Evolutionary conservation across 73 alveolate species (phyloP).

Genomic region (Paraurostyla sp.): DNA sequence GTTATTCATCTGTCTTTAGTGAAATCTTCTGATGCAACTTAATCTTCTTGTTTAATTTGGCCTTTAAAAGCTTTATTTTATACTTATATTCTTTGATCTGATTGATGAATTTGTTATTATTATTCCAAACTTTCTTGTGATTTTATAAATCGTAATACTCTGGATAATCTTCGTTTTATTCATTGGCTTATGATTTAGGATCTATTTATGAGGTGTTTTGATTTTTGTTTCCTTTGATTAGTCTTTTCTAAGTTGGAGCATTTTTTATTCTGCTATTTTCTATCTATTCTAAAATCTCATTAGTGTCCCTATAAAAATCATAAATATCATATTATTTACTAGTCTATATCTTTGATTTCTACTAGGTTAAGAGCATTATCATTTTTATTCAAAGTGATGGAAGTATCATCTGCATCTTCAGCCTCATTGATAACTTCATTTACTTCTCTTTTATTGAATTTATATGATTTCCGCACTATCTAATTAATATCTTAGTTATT

Average conservation of each 20-base stretch:
- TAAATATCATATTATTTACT: neutral
- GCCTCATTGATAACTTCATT: neutral
- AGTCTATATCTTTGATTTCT: neutral
- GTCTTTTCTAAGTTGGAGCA: neutral
- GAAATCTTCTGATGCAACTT: neutral
- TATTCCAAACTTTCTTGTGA: neutral
- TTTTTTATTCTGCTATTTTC: neutral
- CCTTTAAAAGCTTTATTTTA: neutral
- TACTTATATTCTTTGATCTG: neutral
- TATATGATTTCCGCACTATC: neutral
- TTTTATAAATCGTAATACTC: neutral
- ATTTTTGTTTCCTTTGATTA: neutral
- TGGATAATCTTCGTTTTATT: neutral
- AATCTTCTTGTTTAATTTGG: neutral
- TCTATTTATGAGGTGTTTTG: neutral
- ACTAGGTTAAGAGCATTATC: slow-evolving; percentile 23
- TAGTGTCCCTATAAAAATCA: slow-evolving; percentile 6
- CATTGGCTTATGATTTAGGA: neutral
- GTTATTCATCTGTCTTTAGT: neutral
- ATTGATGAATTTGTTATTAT: neutral
- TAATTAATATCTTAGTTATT: neutral
- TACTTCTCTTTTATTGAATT: neutral
- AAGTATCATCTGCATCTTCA: neutral
- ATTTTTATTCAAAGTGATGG: neutral
- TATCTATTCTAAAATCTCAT: neutral